Base-by-base conservation (phyloP, 1,284 basidiomycete genomes). In the Irpex sp. region DNA sequence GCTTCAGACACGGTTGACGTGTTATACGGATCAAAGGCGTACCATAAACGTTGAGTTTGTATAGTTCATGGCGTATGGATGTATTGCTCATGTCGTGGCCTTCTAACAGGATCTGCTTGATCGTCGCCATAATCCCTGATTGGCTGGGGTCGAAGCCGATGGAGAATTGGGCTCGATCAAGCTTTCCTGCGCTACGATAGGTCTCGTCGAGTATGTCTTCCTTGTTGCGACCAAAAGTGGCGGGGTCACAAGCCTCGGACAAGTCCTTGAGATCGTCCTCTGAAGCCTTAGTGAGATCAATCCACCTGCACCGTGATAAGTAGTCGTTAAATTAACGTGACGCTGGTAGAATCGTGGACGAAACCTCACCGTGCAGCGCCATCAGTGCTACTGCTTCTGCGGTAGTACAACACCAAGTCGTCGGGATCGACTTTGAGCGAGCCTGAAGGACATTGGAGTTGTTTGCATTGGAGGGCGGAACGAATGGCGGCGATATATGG, bases 1-100 rank as follows among this genome's bases (percentile, higher is more conserved):
- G 6, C n/a, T 26, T 43, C 4, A 9, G 17, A 19, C 11, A 5
- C 17, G 36, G 3, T 46, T 46, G 43, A 46, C 43, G n/a, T n/a
- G n/a, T n/a, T n/a, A 46, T n/a, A 4, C 9, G n/a, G 11, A 46
- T 21, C 4, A 61, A 19, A 46, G 15, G 59, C 64, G 17, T 49
- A 69, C 74, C 67, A 36, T 75, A 75, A 0, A 74, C 70, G 55
- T 75, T 74, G 15, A 74, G 65, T 59, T 71, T 72, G 64, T 72
- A 71, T 17, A 70, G 60, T 58, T 72, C 70, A 19, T 53, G 8
- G 2, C 19, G 51, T 11, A 53, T 19, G 55, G 55, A 8, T 8
- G 55, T 57, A 21, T n/a, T 33, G 11, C 19, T 36, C 55, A 26
- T 5, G 36, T 37, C 55, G 50, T 67, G 58, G 6, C 68, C 67